Evolutionary conservation across 2,329 filamentous ascomycete species (phyloP).

Genomic region (Chaetomiaceae sp.): DNA sequence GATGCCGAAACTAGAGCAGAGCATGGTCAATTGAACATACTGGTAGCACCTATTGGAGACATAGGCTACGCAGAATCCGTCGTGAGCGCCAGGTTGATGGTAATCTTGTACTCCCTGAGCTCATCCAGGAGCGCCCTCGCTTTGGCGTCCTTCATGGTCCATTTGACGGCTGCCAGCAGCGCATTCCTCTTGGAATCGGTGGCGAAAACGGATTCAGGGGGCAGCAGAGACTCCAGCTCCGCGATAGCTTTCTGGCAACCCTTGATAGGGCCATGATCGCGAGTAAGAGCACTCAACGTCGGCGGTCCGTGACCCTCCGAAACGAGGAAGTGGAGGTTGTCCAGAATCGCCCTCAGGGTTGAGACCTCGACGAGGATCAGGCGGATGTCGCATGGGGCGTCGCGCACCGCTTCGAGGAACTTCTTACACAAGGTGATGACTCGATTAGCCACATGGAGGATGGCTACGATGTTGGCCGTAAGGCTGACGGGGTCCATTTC

Average conservation of each 20-base stretch:
- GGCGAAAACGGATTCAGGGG: not conserved
- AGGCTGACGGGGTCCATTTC: constrained; percentile 13
- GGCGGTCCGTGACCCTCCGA: not conserved
- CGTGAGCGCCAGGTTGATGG: constrained; percentile 11
- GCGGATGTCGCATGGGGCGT: constrained; percentile 14
- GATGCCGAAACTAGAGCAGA: not conserved
- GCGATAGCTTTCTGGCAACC: constrained; percentile 4
- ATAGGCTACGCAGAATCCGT: constrained; percentile 6
- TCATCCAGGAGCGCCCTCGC: constrained; percentile 7
- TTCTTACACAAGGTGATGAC: constrained; percentile 14
- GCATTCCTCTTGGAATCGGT: not conserved
- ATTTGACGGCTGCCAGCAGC: not conserved
- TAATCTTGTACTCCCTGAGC: constrained; percentile 12
- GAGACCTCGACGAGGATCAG: constrained; percentile 15
- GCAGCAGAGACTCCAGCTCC: not conserved
- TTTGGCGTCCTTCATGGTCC: constrained; percentile 7
- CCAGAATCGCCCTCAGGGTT: constrained; percentile 4
- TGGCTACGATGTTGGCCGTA: constrained; percentile 12
- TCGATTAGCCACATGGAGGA: constrained; percentile 11
- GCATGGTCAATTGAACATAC: no score
- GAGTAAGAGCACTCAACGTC: not conserved
- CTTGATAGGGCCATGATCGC: constrained; percentile 5
- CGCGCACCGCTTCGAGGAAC: constrained; percentile 9
- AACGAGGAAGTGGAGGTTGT: constrained; percentile 9
- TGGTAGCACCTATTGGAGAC: not conserved